phyloP scores from a whole-genome alignment of 345 rosid species.

The Lenwebbia sp. region DNA sequence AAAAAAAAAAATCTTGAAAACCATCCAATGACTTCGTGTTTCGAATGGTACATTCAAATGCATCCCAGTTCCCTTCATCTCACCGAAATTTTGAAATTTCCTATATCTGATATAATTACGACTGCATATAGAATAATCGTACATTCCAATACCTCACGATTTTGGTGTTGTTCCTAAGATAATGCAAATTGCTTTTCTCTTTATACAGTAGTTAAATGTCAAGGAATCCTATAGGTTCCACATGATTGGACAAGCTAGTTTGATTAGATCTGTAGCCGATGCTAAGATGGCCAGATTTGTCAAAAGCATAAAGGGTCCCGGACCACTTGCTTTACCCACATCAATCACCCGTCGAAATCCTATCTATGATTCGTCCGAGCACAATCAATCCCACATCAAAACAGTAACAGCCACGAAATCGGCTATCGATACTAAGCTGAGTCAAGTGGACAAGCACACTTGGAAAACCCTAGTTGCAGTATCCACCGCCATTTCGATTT shows the following conservation, averaged over 20 bases:
- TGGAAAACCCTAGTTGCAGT: neutral
- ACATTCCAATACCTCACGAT: neutral
- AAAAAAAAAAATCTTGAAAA: neutral
- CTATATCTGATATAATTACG: accelerated
- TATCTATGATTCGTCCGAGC: neutral
- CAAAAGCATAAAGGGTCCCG: neutral
- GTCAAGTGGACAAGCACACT: neutral
- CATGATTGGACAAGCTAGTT: neutral
- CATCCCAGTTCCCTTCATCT: neutral
- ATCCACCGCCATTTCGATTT: neutral
- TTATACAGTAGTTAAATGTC: neutral
- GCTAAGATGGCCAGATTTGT: neutral
- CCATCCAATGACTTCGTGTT: neutral
- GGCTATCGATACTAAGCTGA: neutral
- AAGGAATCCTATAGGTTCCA: neutral
- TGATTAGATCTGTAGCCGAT: neutral
- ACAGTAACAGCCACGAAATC: neutral
- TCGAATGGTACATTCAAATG: neutral
- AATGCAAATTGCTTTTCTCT: neutral
- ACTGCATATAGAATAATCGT: accelerated
- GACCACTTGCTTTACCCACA: neutral
- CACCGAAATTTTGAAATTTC: accelerated
- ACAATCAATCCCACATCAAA: neutral
- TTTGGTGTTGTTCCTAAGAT: too few species aligned
- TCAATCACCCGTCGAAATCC: neutral